Conservation (phyloP, 805 yeast genomes). For the Saturnispora halmiae region DNA sequence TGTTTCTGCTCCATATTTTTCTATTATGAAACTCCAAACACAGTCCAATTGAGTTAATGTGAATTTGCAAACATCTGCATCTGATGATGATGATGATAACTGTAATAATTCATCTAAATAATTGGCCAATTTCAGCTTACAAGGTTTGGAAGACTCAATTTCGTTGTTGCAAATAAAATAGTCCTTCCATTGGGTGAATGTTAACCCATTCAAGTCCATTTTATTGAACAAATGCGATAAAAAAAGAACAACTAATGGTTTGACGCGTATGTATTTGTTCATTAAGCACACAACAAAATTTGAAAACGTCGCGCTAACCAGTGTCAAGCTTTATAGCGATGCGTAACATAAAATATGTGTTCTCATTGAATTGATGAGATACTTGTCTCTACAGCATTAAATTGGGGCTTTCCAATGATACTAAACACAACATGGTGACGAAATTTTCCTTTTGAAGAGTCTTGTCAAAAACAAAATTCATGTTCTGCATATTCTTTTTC, state of each 20-base stretch:
- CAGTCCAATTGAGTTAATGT: slow-evolving; percentile 19
- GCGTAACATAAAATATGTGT: too few relatives aligned
- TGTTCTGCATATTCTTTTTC: too few relatives aligned
- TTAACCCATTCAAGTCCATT: not conserved
- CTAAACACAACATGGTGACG: too few relatives aligned
- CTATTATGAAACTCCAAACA: slow-evolving; percentile 18
- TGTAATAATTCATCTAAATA: slow-evolving; percentile 7
- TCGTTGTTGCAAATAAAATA: slow-evolving; percentile 8
- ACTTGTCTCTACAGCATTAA: too few relatives aligned
- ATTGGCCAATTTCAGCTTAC: not conserved
- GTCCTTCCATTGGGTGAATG: slow-evolving; percentile 2
- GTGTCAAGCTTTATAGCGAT: too few relatives aligned
- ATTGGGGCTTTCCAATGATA: too few relatives aligned
- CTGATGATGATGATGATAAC: not conserved
- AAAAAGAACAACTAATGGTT: not conserved
- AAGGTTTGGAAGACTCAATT: not conserved
- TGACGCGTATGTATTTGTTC: not conserved
- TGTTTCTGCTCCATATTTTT: slow-evolving; percentile 17
- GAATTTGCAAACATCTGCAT: slow-evolving; percentile 19
- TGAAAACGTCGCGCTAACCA: too few relatives aligned
- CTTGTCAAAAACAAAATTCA: too few relatives aligned
- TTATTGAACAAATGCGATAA: not conserved
- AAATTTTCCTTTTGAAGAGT: too few relatives aligned
- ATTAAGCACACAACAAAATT: too few relatives aligned
- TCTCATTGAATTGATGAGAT: too few relatives aligned